Percentiles rank a stretch among this genome's conserved stretches.
Conservation (phyloP, 768 basidiomycete species). For the Tylopilus rubrobrunneus region DNA sequence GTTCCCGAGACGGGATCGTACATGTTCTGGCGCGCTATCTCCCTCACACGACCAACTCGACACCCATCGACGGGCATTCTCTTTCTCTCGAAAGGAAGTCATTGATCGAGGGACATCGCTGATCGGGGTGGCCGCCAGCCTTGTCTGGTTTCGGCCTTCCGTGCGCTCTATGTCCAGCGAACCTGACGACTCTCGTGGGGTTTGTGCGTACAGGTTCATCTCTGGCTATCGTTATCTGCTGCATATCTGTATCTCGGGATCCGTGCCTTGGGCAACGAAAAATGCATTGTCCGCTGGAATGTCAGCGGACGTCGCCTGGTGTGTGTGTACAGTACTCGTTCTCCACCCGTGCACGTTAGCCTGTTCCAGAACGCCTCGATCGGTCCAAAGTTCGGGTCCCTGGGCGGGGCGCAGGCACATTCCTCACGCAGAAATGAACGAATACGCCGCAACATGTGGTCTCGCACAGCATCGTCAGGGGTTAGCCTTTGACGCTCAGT, state of each 20-base stretch:
- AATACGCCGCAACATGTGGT: neutral
- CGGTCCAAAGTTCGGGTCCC: neutral
- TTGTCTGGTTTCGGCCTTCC: neutral
- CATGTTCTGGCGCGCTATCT: neutral
- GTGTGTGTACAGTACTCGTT: neutral
- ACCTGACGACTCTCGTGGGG: neutral
- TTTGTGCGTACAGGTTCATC: neutral
- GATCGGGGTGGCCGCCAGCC: neutral
- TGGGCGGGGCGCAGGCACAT: neutral
- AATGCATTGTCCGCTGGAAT: neutral
- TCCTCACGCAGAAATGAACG: neutral
- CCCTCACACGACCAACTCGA: neutral
- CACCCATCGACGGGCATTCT: neutral
- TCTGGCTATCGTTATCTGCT: neutral
- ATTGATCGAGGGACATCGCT: neutral
- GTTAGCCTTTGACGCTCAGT: neutral
- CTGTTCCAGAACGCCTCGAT: neutral
- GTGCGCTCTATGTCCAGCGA: neutral
- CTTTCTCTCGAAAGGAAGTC: neutral
- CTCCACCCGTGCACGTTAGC: neutral
- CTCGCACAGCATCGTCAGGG: neutral
- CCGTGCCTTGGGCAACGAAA: neutral
- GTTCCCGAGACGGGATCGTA: neutral
- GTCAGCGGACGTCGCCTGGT: neutral
- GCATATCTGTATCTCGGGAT: neutral